Conservation (phyloP, 2,329 filamentous ascomycete genomes). For the Colletotrichum somersetense region DNA sequence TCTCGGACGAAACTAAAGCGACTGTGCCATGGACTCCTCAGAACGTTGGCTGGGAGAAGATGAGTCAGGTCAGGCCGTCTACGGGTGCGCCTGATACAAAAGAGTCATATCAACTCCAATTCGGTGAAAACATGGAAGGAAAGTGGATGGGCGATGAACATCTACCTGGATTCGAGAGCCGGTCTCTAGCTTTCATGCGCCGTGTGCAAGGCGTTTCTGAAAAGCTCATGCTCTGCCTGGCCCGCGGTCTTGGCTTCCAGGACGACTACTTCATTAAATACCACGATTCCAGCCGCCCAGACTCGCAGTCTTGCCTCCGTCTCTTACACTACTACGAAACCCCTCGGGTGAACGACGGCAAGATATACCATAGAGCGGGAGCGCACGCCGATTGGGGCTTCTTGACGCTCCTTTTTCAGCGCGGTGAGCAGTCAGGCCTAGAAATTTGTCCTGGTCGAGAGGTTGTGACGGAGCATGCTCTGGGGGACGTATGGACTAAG, state of each 20-base stretch:
- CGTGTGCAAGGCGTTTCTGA: slow-evolving; percentile 65
- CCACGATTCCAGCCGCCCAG: slow-evolving; percentile 63
- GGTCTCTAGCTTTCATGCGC: slow-evolving; percentile 65
- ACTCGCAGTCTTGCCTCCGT: slow-evolving; percentile 67
- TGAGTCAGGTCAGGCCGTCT: slow-evolving; percentile 68
- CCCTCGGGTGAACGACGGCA: slow-evolving; percentile 50
- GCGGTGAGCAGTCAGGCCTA: slow-evolving; percentile 69
- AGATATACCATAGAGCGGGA: slow-evolving; percentile 70
- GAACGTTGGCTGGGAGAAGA: slow-evolving; percentile 73
- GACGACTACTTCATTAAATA: slow-evolving; percentile 68
- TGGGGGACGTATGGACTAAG: slow-evolving; percentile 73
- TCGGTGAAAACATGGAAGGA: slow-evolving; percentile 65
- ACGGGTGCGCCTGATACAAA: slow-evolving; percentile 71
- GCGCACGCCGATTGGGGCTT: slow-evolving; percentile 75
- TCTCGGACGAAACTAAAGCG: slow-evolving; percentile 64
- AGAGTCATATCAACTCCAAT: slow-evolving; percentile 74
- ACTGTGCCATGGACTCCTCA: slow-evolving; percentile 65
- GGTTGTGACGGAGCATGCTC: slow-evolving; percentile 68
- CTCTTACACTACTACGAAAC: slow-evolving; percentile 69
- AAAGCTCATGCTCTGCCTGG: slow-evolving; percentile 70
- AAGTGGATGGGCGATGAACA: slow-evolving; percentile 63
- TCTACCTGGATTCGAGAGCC: slow-evolving; percentile 62
- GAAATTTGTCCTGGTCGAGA: slow-evolving; percentile 76
- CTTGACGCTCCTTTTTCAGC: slow-evolving; percentile 73
- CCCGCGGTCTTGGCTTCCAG: slow-evolving; percentile 66